phyloP scores from a whole-genome alignment of 2,329 filamentous ascomycete species.

The Cryphonectria parasitica region DNA sequence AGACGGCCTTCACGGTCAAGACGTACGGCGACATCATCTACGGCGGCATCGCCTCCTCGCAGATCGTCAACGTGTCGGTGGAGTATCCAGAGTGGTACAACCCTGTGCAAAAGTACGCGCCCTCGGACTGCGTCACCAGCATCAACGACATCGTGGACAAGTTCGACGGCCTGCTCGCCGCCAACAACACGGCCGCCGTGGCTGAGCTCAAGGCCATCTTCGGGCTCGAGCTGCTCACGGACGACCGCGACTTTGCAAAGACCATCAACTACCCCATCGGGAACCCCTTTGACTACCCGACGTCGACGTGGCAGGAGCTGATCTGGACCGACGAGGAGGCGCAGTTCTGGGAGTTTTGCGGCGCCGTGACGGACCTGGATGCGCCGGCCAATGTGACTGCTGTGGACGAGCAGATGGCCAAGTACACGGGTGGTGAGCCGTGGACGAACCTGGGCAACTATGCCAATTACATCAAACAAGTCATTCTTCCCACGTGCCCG shows the following conservation, averaged over 20 bases:
- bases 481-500: slow-evolving; percentile 47
- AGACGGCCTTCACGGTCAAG: slow-evolving; percentile 46
- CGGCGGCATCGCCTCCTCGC: slow-evolving; percentile 54
- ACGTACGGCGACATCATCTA: slow-evolving; percentile 49
- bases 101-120: slow-evolving; percentile 53
- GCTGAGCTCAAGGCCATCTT: slow-evolving; percentile 52
- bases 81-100: slow-evolving; percentile 55
- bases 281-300: slow-evolving; percentile 53
- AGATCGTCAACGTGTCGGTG: slow-evolving; percentile 44
- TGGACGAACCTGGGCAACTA: slow-evolving; percentile 57
- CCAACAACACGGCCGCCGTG: slow-evolving; percentile 47
- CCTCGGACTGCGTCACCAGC: slow-evolving; percentile 52
- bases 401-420: slow-evolving; percentile 49
- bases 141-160: slow-evolving; percentile 55
- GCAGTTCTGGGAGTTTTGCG: slow-evolving; percentile 58
- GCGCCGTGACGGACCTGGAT: slow-evolving; percentile 52
- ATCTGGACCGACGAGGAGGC: slow-evolving; percentile 50
- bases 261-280: slow-evolving; percentile 52
- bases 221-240: slow-evolving; percentile 48
- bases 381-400: slow-evolving; percentile 47
- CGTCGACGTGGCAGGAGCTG: slow-evolving; percentile 58
- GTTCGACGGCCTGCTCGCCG: slow-evolving; percentile 49
- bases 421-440: slow-evolving; percentile 52
- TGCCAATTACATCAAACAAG: slow-evolving; percentile 53
- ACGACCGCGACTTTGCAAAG: slow-evolving; percentile 51